Conservation (phyloP, 345 rosid species). For the Angophora floribunda region DNA sequence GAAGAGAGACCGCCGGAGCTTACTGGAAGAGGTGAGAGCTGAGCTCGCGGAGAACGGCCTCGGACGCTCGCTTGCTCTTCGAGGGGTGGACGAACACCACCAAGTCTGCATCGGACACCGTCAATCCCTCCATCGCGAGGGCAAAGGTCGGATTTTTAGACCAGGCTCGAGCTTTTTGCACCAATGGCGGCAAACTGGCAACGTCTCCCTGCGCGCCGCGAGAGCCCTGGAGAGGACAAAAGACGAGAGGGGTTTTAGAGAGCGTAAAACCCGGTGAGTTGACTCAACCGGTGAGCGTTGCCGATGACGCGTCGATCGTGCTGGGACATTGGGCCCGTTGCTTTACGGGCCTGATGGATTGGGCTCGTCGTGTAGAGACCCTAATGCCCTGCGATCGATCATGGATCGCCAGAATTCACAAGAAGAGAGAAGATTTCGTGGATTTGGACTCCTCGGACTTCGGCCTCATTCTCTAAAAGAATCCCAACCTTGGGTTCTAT, state of each 20-base stretch:
- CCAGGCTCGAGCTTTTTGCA: background rate
- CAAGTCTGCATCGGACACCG: conserved; percentile 47
- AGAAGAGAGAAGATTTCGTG: background rate
- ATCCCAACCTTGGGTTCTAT: background rate
- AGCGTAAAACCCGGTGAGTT: too few species aligned
- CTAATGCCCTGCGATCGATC: background rate
- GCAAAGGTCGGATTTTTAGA: too few species aligned
- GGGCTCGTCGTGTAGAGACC: background rate
- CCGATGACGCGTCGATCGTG: background rate
- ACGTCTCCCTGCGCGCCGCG: background rate
- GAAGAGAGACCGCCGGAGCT: background rate
- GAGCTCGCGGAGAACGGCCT: conserved; percentile 73
- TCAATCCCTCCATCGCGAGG: conserved; percentile 61
- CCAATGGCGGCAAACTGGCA: background rate
- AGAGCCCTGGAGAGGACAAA: background rate
- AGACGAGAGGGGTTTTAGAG: background rate
- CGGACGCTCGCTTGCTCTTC: conserved; percentile 31
- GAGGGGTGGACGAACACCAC: conserved; percentile 59
- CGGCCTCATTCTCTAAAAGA: background rate
- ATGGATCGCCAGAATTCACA: background rate
- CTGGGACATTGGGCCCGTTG: background rate
- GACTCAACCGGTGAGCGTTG: background rate
- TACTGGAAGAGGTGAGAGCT: conserved; percentile 78
- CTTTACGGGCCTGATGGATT: background rate
- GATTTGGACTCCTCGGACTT: background rate